A percentile compares a stretch with the other conserved stretches of the same genome.
phyloP scores from a whole-genome alignment of 2,329 filamentous ascomycete genomes.

The Chaetomiaceae sp. region DNA sequence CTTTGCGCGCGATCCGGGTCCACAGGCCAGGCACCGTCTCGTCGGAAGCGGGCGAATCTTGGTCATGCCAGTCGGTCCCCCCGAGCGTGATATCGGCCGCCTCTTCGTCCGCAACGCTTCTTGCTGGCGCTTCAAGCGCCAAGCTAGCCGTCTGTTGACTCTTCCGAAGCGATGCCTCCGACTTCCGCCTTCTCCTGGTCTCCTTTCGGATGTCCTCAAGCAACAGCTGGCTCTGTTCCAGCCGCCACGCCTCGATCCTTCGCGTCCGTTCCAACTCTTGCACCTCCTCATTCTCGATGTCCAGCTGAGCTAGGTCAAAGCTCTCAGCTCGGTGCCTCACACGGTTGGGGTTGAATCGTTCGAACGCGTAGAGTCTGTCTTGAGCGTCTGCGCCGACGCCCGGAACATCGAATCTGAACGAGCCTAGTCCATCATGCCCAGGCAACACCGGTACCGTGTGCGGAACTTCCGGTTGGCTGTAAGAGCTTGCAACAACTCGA shows the following conservation, averaged over 20 bases:
- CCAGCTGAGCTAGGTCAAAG: conserved; percentile 44
- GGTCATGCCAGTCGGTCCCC: conserved; percentile 46
- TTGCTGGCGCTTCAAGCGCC: conserved; percentile 29
- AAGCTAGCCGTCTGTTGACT: conserved; percentile 24
- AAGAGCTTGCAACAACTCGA: conserved; percentile 51
- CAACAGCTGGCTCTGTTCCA: conserved; percentile 82
- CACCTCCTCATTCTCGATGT: conserved; percentile 47
- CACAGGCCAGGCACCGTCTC: conserved; percentile 63
- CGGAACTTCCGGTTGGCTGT: conserved; percentile 40
- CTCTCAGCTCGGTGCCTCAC: conserved; percentile 50
- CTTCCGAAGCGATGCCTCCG: conserved; percentile 34
- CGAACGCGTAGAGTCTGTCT: conserved; percentile 83
- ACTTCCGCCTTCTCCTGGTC: conserved; percentile 63
- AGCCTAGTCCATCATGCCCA: conserved; percentile 83
- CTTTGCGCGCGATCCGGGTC: conserved; percentile 73
- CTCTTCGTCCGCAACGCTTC: conserved; percentile 27
- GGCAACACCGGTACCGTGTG: conserved; percentile 70
- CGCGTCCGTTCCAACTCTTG: conserved; percentile 69
- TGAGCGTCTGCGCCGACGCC: conserved; percentile 55
- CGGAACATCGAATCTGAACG: conserved; percentile 63
- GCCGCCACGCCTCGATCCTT: conserved; percentile 84
- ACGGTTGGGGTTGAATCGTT: conserved; percentile 71
- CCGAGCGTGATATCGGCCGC: conserved; percentile 35
- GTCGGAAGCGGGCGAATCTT: conserved; percentile 35
- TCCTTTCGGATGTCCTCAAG: conserved; percentile 86